Conservation (phyloP, 2,329 filamentous ascomycete species). For the Blumeriella jaapii region DNA sequence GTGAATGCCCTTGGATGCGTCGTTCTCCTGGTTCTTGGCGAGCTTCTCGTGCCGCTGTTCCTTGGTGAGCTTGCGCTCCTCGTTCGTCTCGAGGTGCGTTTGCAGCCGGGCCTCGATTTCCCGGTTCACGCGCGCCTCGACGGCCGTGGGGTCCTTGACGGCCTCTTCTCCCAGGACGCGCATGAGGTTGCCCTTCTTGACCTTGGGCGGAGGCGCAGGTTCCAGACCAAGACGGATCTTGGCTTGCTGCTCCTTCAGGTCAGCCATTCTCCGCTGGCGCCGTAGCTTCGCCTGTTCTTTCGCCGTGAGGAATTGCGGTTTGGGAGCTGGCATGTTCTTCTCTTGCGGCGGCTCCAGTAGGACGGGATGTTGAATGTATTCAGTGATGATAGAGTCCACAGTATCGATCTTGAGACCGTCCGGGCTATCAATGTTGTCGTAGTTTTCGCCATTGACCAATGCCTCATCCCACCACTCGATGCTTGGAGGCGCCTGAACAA, state of each 20-base stretch:
- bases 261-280: conserved; percentile 79
- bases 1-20: conserved; percentile 75
- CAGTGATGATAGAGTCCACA: conserved; percentile 77
- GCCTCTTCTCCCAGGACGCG: conserved; percentile 76
- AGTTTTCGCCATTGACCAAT: conserved; percentile 62
- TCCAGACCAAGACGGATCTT: conserved; percentile 88
- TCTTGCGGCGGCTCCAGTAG: conserved; percentile 86
- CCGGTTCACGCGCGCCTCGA: conserved; percentile 84
- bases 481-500: conserved; percentile 72
- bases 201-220: conserved; percentile 84
- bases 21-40: conserved; percentile 69
- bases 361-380: conserved; percentile 87
- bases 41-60: conserved; percentile 82
- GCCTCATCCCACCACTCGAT: conserved; percentile 98
- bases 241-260: conserved; percentile 90
- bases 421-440: conserved; percentile 56
- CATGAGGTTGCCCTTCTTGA: conserved; percentile 97
- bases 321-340: conserved; percentile 63
- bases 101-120: conserved; percentile 82
- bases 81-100: conserved; percentile 67
- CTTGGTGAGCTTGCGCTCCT: conserved; percentile 77
- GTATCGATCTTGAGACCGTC: conserved; percentile 60
- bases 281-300: conserved; percentile 88
- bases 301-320: conserved; percentile 83
- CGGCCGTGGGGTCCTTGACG: conserved; percentile 93